Conservation (phyloP, 2,329 filamentous ascomycete species). For the Aspergillus amoenus region DNA sequence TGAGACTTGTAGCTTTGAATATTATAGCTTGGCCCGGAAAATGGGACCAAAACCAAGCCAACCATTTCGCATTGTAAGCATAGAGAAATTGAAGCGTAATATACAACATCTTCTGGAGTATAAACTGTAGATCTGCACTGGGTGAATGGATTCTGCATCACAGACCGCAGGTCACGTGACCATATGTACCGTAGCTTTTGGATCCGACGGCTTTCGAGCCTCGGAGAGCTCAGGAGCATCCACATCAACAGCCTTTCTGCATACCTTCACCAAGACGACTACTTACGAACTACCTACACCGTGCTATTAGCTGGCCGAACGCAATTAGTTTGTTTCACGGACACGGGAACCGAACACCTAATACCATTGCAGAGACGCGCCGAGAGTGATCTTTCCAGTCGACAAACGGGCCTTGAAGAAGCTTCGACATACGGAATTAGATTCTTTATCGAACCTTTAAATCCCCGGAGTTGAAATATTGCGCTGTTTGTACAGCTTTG, state of each 20-base stretch:
- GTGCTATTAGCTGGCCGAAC: not conserved
- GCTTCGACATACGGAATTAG: not conserved
- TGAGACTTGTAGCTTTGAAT: not conserved
- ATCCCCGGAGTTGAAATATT: not conserved
- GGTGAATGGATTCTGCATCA: too few species aligned
- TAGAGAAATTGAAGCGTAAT: not conserved
- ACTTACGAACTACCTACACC: not conserved
- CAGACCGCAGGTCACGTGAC: constrained; percentile 5
- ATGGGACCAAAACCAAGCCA: not conserved
- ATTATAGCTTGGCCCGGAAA: not conserved
- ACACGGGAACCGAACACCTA: not conserved
- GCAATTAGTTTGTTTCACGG: not conserved
- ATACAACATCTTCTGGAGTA: not conserved
- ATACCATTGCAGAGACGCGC: not conserved
- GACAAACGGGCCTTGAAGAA: not conserved
- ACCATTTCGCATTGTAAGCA: not conserved
- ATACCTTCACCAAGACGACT: not conserved
- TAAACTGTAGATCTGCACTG: not conserved
- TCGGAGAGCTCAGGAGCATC: constrained; percentile 3
- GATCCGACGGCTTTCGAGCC: not conserved
- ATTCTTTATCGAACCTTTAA: too few species aligned
- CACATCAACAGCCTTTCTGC: not conserved
- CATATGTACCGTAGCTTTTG: not conserved
- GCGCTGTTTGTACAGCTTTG: not conserved
- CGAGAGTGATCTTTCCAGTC: not conserved